Percentiles rank a stretch among this genome's conserved stretches.
These are phyloP conservation scores for Saccharomycopsis amapae DNA, from an alignment of 805 yeast species.

Conservation along the genomic window DNA sequence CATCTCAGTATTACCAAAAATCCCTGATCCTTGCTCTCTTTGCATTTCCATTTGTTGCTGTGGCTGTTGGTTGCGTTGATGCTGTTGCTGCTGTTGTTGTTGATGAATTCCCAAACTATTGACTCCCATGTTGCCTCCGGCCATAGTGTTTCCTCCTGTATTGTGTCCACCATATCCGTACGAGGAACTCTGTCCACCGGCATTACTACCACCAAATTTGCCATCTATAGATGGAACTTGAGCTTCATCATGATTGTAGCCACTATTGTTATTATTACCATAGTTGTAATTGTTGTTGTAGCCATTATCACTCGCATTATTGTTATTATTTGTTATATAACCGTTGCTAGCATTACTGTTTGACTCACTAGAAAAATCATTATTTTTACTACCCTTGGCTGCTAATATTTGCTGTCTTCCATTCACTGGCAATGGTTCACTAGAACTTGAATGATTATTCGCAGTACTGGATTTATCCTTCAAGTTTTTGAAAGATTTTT, in stretches of 20 bases:
- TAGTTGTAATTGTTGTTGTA: conserved; percentile 2
- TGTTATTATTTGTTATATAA: background rate
- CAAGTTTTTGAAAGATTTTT: conserved; percentile 16
- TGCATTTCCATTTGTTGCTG: no score
- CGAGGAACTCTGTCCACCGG: background rate
- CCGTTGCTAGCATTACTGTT: no score
- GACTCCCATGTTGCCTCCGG: no score
- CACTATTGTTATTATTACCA: conserved; percentile 4
- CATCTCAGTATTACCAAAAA: no score
- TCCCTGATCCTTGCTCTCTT: no score
- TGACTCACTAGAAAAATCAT: no score
- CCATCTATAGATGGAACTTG: conserved; percentile 18
- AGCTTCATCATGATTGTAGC: background rate
- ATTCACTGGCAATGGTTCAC: background rate
- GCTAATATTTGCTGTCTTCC: background rate
- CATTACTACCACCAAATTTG: conserved; percentile 2
- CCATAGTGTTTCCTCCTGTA: no score
- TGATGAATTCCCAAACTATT: background rate
- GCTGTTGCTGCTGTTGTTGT: no score
- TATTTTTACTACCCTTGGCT: background rate
- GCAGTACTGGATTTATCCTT: background rate
- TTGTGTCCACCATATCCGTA: no score
- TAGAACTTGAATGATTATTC: background rate
- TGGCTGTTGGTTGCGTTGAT: no score
- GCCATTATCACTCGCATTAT: background rate